Evolutionary conservation across 441 rosid species (phyloP).

Genomic region (Gossypium schwendimanii): DNA sequence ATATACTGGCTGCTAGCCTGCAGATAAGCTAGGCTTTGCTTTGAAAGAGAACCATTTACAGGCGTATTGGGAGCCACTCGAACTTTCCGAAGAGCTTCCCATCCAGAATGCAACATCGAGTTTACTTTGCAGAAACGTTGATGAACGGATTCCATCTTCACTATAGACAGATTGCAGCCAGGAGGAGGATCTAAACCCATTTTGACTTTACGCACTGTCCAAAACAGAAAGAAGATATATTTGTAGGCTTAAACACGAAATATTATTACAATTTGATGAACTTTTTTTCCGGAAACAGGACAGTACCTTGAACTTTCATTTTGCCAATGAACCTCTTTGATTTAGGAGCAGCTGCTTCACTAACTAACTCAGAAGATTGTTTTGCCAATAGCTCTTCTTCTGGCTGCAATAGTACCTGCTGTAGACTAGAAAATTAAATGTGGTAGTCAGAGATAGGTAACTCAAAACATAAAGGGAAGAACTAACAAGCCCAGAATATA

Average conservation of each 20-base stretch:
- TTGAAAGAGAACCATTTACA: conserved; percentile 51
- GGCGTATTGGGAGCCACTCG: conserved; percentile 51
- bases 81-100: conserved; percentile 59
- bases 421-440: conserved; percentile 34
- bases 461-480: not conserved
- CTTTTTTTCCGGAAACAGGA: not conserved
- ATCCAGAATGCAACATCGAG: conserved; percentile 54
- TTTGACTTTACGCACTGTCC: conserved; percentile 71
- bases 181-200: conserved; percentile 62
- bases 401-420: conserved; percentile 65
- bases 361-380: conserved; percentile 44
- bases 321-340: conserved; percentile 61
- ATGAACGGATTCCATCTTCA: conserved; percentile 51
- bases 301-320: conserved; percentile 74
- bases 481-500: not conserved
- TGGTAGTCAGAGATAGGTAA: conserved; percentile 14
- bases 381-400: conserved; percentile 80
- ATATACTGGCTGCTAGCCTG: conserved; percentile 71
- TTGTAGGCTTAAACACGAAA: conserved; percentile 5
- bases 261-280: not conserved
- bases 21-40: conserved; percentile 66
- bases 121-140: conserved; percentile 44
- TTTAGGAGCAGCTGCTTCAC: conserved; percentile 56
- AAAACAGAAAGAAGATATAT: conserved; percentile 15
- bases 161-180: conserved; percentile 58